A percentile compares a stretch with the other conserved stretches of the same genome.
Evolutionary conservation across 2,329 filamentous ascomycete species (phyloP).

Genomic region (Colletotrichum spaethianum): DNA sequence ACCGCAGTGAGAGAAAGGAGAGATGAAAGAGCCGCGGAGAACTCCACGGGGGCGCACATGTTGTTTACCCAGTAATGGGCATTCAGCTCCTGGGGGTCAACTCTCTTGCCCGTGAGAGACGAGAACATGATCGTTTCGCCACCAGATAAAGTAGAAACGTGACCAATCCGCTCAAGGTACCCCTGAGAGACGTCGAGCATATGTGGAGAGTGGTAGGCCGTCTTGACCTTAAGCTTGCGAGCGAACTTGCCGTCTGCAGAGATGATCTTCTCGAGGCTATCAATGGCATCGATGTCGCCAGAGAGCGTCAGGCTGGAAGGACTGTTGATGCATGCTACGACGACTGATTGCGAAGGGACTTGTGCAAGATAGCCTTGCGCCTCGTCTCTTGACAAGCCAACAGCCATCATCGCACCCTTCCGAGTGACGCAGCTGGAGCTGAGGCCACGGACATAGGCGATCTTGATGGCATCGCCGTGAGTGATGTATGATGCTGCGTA

Average conservation of each 20-base stretch:
- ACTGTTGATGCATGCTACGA: conserved; percentile 56
- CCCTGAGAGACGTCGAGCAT: conserved; percentile 61
- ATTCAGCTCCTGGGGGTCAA: conserved; percentile 50
- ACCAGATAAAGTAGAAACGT: not conserved
- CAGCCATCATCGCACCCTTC: conserved; percentile 50
- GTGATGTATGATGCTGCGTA: conserved; percentile 54
- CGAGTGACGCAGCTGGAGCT: conserved; percentile 14
- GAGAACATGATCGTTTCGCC: conserved; percentile 45
- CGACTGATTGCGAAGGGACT: conserved; percentile 42
- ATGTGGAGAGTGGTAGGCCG: conserved; percentile 30
- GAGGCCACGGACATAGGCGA: conserved; percentile 51
- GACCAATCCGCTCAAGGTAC: conserved; percentile 13
- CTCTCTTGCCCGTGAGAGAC: conserved; percentile 40
- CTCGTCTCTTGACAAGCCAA: conserved; percentile 44
- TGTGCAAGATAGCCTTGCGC: conserved; percentile 23
- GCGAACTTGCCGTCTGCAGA: conserved; percentile 42
- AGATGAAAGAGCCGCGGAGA: too few relatives aligned
- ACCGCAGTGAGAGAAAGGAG: too few relatives aligned
- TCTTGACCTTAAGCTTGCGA: conserved; percentile 35
- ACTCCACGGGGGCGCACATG: conserved; percentile 20
- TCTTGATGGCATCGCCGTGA: conserved; percentile 47
- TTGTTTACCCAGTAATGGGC: conserved; percentile 18
- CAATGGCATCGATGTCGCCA: conserved; percentile 38
- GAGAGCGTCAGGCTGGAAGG: conserved; percentile 52
- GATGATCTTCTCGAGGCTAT: conserved; percentile 44